Base-by-base conservation (phyloP, 768 basidiomycete genomes). In the Lentinula aciculospora region DNA sequence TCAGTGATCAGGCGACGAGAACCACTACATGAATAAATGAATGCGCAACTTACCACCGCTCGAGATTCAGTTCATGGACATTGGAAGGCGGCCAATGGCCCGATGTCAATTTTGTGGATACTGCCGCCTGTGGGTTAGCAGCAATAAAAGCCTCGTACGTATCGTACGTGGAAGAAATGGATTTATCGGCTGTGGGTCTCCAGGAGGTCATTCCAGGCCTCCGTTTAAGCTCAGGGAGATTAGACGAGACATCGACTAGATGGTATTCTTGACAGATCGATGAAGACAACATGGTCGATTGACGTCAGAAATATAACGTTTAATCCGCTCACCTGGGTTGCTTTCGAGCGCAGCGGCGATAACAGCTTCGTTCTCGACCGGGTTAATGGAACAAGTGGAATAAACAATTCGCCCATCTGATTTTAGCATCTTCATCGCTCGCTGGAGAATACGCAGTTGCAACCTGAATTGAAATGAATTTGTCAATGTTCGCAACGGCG, bases 371-470 rank as follows among this genome's bases (percentile, higher is more conserved):
- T 99, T 98, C 72, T 99, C 97, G 12, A 94, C 81, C 1, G 97
- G 97, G 69, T 98, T 98, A 62, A 98, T 76, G 0, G 95, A 98
- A 66, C 97, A 98, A 0, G 97, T 99, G 4, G 97, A 98, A 69
- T 98, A 99, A 17, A 98, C 95, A 60, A 98, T 88, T 34, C 90
- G 85, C 7, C 95, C 96, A n/a, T 86, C 82, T 10, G 68, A 66
- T 29, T 86, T 85, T 39, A 99, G 81, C 72, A 98, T 81, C 57
- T 86, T 84, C 91, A 99, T 97, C 1, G 88, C 96, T 19, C 97
- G 88, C 60, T 88, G 80, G 19, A 98, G 80, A 63, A 99, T 98
- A 19, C 97, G 88, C 39, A 94, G 76, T 68, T 99, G 97, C 29
- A 99, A 77, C 9, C 94, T 98, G 64, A 15, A 50, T 4, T 3